Base-by-base conservation (phyloP, 164 flowering plant genomes). In the Dillenia suffruticosa region DNA sequence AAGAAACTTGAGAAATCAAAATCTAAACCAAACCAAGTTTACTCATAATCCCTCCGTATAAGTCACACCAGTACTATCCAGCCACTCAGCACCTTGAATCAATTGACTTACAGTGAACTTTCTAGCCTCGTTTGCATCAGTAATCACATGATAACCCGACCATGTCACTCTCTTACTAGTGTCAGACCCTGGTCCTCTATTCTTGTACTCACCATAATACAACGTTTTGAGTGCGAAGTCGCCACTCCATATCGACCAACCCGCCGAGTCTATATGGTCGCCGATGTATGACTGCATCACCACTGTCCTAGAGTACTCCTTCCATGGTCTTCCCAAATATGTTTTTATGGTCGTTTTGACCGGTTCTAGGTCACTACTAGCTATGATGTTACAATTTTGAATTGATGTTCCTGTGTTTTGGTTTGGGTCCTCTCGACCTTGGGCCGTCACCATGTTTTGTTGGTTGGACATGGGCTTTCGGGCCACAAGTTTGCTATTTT, bases 261-360 rank as follows among this genome's bases (percentile, higher is more conserved):
- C 79, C 0, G 75, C 55, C 0, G 81, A 70, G 13, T 63, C 61
- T 40, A 81, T 76, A 54, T 62, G 76, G 43, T 72, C 74, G 1
- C 70, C 82, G 13, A 81, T 68, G 54, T 19, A 22, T 1, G 81
- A 76, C 44, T 81, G 77, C 81, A 81, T 72, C 12, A 67, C 64
- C 5, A 81, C 81, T 10, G 82, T 76, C 53, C 79, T 63, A 1
- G 85, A 81, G 32, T 76, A 78, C 57, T 69, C 76, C 66, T 76
- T 79, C 85, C 85, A 81, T 16, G 85, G 85, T 0, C 85, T 76
- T 12, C 82, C 81, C 63, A 81, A 61, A 44, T 79, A 79, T 0
- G 82, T 48, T n/a, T 61, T 53, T 62, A 79, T 19, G 7, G 65
- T 52, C 16, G 59, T 52, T 64, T 79, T 79, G 9, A 72, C 82